These are phyloP conservation scores for Neobulgaria alba DNA, from an alignment of 2,329 filamentous ascomycete species.

Conservation along the genomic window DNA sequence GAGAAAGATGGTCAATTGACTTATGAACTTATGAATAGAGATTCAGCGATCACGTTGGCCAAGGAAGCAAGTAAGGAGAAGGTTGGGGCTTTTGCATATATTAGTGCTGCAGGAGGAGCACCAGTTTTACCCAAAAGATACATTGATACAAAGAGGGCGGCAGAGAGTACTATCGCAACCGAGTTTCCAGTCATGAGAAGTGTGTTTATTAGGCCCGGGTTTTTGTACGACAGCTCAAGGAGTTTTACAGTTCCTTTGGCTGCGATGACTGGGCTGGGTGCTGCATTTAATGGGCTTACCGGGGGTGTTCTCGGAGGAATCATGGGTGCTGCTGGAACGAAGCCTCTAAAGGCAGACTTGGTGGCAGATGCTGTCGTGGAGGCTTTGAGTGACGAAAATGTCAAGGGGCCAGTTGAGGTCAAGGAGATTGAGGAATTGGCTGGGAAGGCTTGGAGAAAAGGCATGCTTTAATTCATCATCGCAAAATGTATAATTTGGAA, in stretches of 20 bases:
- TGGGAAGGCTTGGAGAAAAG: conserved; percentile 76
- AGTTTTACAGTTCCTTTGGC: conserved; percentile 80
- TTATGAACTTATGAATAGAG: conserved; percentile 96
- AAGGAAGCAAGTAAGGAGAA: conserved; percentile 60
- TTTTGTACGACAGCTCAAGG: conserved; percentile 81
- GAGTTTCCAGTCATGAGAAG: conserved; percentile 68
- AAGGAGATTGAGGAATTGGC: conserved; percentile 75
- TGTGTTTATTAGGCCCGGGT: conserved; percentile 76
- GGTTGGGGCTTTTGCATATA: conserved; percentile 69
- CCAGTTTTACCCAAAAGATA: conserved; percentile 80
- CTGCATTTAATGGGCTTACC: conserved; percentile 67
- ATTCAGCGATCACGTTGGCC: conserved; percentile 75
- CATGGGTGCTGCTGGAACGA: conserved; percentile 74
- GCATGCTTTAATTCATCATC: conserved; percentile 66
- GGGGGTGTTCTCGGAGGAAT: conserved; percentile 67
- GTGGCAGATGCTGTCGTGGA: conserved; percentile 89
- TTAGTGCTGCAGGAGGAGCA: conserved; percentile 80
- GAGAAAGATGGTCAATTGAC: conserved; percentile 71
- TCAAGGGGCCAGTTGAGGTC: conserved; percentile 70
- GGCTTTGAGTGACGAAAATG: conserved; percentile 64
- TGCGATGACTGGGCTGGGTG: conserved; percentile 63
- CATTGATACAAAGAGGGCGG: conserved; percentile 84
- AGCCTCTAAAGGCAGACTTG: conserved; percentile 78
- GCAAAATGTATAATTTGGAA: background rate
- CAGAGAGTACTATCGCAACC: conserved; percentile 66